Evolutionary conservation across 768 basidiomycete species (phyloP).

Genomic region (Agaricus blazei): DNA sequence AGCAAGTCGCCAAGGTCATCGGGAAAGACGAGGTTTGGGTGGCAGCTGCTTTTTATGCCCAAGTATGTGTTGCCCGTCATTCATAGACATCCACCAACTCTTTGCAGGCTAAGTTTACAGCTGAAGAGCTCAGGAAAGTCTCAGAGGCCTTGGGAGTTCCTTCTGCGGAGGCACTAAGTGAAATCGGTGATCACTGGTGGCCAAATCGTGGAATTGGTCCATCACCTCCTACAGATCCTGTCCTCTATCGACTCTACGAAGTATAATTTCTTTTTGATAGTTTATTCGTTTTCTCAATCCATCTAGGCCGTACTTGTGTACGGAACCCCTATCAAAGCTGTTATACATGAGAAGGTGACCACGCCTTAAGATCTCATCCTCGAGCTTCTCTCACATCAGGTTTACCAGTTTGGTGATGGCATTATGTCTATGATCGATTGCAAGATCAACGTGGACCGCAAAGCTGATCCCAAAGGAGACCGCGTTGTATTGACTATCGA

Average conservation of each 20-base stretch:
- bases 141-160: slow-evolving; percentile 45
- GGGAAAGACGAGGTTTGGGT: slow-evolving; percentile 79
- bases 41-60: slow-evolving; percentile 77
- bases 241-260: slow-evolving; percentile 81
- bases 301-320: slow-evolving; percentile 67
- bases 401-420: slow-evolving; percentile 69
- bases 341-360: slow-evolving; percentile 75
- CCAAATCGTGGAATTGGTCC: slow-evolving; percentile 70
- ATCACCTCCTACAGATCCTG: slow-evolving; percentile 70
- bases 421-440: slow-evolving; percentile 92
- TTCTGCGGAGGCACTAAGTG: slow-evolving; percentile 28
- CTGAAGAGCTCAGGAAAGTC: slow-evolving; percentile 54
- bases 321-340: slow-evolving; percentile 74
- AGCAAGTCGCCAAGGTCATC: slow-evolving; percentile 58
- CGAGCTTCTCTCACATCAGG: background rate
- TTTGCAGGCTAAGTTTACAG: slow-evolving; percentile 61
- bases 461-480: slow-evolving; percentile 74
- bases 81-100: background rate
- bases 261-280: slow-evolving; percentile 30
- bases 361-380: background rate
- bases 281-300: background rate
- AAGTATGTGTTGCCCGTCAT: slow-evolving; percentile 38
- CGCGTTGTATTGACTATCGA: slow-evolving; percentile 77
- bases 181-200: slow-evolving; percentile 65
- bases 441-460: slow-evolving; percentile 60